phyloP scores from a whole-genome alignment of 257 asterid species.

The Hygrophila difformis region DNA sequence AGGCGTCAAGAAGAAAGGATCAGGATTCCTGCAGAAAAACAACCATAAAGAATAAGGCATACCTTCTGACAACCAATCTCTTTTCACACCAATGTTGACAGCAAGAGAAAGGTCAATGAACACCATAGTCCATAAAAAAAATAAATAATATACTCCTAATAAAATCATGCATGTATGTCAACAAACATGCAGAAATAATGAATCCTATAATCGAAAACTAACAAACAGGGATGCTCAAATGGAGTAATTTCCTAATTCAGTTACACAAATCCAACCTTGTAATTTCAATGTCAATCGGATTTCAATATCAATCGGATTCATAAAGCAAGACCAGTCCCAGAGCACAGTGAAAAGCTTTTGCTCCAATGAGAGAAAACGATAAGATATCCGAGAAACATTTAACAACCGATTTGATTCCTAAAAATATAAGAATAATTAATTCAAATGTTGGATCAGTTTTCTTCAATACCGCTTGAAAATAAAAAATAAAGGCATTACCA shows the following conservation, averaged over 20 bases:
- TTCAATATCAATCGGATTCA: conserved; percentile 44
- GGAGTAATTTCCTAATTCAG: neutral
- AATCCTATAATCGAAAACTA: neutral
- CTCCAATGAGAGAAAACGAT: conserved; percentile 53
- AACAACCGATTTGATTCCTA: conserved; percentile 48
- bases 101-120: neutral
- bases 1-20: conserved; percentile 63
- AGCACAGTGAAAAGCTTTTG: conserved; percentile 47
- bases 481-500: too few species aligned
- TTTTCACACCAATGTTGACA: neutral
- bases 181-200: conserved; percentile 1
- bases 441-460: too few species aligned
- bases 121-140: too few species aligned
- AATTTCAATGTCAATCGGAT: conserved; percentile 16
- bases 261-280: conserved; percentile 29
- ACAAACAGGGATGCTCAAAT: neutral
- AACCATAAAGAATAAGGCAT: conserved; percentile 7
- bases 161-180: too few species aligned
- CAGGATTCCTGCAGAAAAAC: conserved; percentile 33
- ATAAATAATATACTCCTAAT: too few species aligned
- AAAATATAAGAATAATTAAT: too few species aligned
- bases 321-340: conserved; percentile 88
- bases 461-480: too few species aligned
- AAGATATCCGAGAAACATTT: too few species aligned
- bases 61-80: neutral